phyloP scores from a whole-genome alignment of 2,329 filamentous ascomycete species.

The Neopestalotiopsis sp. region DNA sequence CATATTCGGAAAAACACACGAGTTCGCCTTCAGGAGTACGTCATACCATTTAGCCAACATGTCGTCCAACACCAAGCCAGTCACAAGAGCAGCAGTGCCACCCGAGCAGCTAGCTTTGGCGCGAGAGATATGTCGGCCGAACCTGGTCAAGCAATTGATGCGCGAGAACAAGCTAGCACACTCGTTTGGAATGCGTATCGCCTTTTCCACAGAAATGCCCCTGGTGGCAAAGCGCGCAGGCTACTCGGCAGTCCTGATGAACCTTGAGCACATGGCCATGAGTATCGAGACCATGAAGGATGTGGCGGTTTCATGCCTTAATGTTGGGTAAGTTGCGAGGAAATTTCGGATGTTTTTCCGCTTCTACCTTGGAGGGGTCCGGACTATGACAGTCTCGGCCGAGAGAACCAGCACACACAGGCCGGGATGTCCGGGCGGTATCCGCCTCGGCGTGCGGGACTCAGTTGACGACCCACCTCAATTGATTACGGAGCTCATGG shows the following conservation, averaged over 20 bases:
- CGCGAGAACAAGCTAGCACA: conserved; percentile 19
- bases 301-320: conserved; percentile 18
- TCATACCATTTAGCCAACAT: not conserved
- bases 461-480: not conserved
- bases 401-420: no score
- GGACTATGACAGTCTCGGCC: no score
- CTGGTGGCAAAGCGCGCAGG: conserved; percentile 19
- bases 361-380: no score
- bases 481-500: not conserved
- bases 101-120: conserved; percentile 17
- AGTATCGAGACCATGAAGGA: conserved; percentile 22
- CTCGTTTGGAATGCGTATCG: conserved; percentile 20
- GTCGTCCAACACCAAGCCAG: not conserved
- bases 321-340: conserved; percentile 18
- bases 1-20: no score
- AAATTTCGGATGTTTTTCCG: no score
- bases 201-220: conserved; percentile 20
- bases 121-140: conserved; percentile 17
- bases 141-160: conserved; percentile 21
- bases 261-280: conserved; percentile 22
- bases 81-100: conserved; percentile 7
- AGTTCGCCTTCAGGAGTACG: no score
- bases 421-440: no score
- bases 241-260: conserved; percentile 20
- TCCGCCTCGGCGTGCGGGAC: no score